Evolutionary conservation across 176 grass and related monocot species (phyloP), one percentile per base, ranked within the genome.

Genomic region (Carex cristatella): DNA sequence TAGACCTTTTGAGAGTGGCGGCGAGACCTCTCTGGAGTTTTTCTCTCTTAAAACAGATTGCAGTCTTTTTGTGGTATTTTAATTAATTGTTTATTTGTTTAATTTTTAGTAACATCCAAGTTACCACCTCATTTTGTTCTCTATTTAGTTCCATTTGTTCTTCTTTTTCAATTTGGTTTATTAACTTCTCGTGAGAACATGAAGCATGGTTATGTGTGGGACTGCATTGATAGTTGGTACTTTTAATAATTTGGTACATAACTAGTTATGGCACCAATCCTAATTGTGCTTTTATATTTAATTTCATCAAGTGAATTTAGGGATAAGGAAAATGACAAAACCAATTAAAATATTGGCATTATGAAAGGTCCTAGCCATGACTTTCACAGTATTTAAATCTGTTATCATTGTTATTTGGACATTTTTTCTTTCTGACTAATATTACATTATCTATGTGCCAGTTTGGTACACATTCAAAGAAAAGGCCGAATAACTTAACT

Each of bases 391-490:
- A 46, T 40, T 72, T 38, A 44, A 23, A 18, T 35, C 2, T 79
- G 49, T 79, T 28, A 7, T 46, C 56, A 31, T 51, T 27, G 32
- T 42, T 77, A 33, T 57, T 33, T 79, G 11, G 53, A 1, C 14
- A 33, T 58, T 79, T 2, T 35, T 5, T 58, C 3, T 79, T 11
- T 58, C 30, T 35, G 13, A 79, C 30, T 33, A 58, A 33, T 58
- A 18, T 58, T 35, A 79, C 7, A 35, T 57, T 57, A 13, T 37
- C 2, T 32, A 30, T 79, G 30, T 30, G 86, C 65, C 78, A 98
- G 96, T 94, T 89, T 85, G 96, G 96, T 89, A 90, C 93, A 70
- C 96, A 98, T 90, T 94, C 93, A 81, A 98, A 98, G 89, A 98
- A 98, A 89, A 93, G 96, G 64, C 96, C 90, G 38, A 92, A 95